Conservation (phyloP, 805 yeast genomes). For the Candida anglica region DNA sequence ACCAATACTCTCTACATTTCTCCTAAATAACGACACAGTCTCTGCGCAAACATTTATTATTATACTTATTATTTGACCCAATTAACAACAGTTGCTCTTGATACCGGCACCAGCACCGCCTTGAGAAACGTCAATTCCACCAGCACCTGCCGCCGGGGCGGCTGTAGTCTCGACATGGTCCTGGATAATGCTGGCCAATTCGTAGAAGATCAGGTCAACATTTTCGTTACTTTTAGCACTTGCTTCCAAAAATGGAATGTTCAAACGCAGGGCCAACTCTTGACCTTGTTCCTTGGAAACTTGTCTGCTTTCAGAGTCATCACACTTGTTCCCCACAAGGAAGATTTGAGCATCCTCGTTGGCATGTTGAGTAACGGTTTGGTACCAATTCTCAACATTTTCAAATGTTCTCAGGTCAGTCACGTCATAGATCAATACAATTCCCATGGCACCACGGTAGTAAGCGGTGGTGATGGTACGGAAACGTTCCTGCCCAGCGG, state of each 20-base stretch:
- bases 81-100: conserved; percentile 38
- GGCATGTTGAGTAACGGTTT: conserved; percentile 94
- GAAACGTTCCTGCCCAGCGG: conserved; percentile 98
- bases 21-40: no score
- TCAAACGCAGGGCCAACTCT: conserved; percentile 78
- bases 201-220: conserved; percentile 88
- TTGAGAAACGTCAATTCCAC: conserved; percentile 38
- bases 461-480: conserved; percentile 95
- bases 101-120: conserved; percentile 17
- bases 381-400: conserved; percentile 91
- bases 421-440: conserved; percentile 78
- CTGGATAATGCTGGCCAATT: conserved; percentile 81
- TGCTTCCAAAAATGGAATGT: conserved; percentile 91
- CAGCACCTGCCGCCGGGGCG: conserved; percentile 11
- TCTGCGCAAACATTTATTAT: no score
- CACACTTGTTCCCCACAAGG: conserved; percentile 94
- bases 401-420: conserved; percentile 89
- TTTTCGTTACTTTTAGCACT: conserved; percentile 91
- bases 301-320: conserved; percentile 81
- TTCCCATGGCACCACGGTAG: conserved; percentile 88
- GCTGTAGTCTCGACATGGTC: conserved; percentile 52
- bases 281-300: conserved; percentile 90
- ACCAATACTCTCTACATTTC: no score
- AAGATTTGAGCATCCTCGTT: conserved; percentile 92
- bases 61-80: background rate